Conservation (phyloP, 305 asterid species). For the Striga hermonthica region DNA sequence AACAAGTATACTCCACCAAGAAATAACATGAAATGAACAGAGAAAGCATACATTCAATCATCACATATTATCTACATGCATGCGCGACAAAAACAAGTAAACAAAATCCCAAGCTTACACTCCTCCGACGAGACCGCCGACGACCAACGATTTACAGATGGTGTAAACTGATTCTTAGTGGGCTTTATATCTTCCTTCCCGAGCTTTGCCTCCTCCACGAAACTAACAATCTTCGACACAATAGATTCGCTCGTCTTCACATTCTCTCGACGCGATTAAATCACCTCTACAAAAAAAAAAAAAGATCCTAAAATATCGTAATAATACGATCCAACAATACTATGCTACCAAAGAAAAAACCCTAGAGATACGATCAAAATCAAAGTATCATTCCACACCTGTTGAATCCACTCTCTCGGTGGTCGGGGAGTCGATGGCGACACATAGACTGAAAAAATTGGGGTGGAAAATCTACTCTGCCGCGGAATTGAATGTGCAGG, state of each 20-base stretch:
- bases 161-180: slow-evolving; percentile 56
- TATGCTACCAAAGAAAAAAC: background rate
- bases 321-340: too few relatives aligned
- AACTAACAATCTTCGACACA: slow-evolving; percentile 81
- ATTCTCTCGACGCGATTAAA: slow-evolving; percentile 93
- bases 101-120: slow-evolving; percentile 48
- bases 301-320: background rate
- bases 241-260: slow-evolving; percentile 88
- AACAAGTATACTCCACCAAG: background rate
- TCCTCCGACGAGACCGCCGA: slow-evolving; percentile 97
- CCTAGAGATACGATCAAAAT: slow-evolving; percentile 32
- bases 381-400: slow-evolving; percentile 9
- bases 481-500: too few relatives aligned
- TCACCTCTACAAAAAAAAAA: slow-evolving; percentile 5
- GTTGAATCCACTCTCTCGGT: background rate
- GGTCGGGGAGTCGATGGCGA: slow-evolving; percentile 8
- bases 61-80: slow-evolving; percentile 3
- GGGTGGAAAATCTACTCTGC: too few relatives aligned
- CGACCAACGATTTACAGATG: slow-evolving; percentile 83
- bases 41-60: slow-evolving; percentile 9
- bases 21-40: background rate
- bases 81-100: background rate
- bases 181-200: slow-evolving; percentile 85
- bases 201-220: slow-evolving; percentile 94
- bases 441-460: slow-evolving; percentile 18